These are phyloP conservation scores for Pythium aquatile DNA, from an alignment of 352 stramenopile species.

Conservation along the genomic window DNA sequence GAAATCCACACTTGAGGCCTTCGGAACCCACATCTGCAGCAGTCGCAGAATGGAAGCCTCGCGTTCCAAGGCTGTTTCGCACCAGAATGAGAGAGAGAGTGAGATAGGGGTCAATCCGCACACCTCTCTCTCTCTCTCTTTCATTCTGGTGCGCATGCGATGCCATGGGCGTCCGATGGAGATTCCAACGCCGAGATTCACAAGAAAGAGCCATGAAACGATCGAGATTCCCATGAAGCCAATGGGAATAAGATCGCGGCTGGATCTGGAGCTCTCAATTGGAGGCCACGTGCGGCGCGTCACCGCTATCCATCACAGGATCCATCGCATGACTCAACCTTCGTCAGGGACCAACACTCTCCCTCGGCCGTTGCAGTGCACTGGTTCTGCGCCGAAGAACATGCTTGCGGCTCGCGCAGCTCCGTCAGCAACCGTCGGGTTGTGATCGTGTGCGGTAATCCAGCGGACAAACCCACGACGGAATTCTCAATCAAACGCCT, in stretches of 20 bases:
- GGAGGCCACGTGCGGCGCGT: constrained; percentile 5
- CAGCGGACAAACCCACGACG: constrained; percentile 7
- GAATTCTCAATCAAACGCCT: constrained; percentile 5
- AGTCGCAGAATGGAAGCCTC: too few relatives aligned
- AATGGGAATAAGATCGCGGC: constrained; percentile 7
- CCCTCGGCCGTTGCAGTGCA: not conserved
- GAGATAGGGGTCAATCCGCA: too few relatives aligned
- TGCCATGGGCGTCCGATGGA: too few relatives aligned
- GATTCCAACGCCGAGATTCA: not conserved
- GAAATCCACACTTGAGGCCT: too few relatives aligned
- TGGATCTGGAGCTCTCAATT: not conserved
- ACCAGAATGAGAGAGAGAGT: not conserved
- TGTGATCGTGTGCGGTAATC: constrained; percentile 12
- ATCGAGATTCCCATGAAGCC: too few relatives aligned
- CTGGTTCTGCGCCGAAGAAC: constrained; percentile 21
- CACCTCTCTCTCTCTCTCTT: not conserved
- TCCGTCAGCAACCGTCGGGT: not conserved
- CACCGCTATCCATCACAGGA: constrained; percentile 12
- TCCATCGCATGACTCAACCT: constrained; percentile 5
- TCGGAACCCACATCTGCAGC: too few relatives aligned
- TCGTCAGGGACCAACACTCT: constrained; percentile 22
- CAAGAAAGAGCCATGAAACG: not conserved
- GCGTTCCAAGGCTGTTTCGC: not conserved
- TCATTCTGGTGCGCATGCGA: not conserved
- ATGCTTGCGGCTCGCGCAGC: constrained; percentile 20